Evolutionary conservation across 2,329 filamentous ascomycete genomes (phyloP).

Genomic region (Raffaelea albimanens): DNA sequence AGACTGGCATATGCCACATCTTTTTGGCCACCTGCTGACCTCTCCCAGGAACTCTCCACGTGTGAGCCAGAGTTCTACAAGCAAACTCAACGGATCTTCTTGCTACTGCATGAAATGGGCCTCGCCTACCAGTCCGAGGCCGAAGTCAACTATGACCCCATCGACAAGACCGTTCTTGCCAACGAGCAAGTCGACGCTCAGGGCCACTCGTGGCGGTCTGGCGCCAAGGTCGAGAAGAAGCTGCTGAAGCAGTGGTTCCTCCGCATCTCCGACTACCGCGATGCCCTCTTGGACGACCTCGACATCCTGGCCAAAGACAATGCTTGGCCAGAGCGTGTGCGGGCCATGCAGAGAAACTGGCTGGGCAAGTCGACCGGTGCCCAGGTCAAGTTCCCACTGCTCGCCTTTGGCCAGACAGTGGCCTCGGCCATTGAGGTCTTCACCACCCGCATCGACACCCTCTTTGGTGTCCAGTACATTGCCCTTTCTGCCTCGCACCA

Average conservation of each 20-base stretch:
- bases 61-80: conserved; percentile 82
- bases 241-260: conserved; percentile 85
- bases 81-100: conserved; percentile 79
- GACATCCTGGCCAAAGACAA: conserved; percentile 52
- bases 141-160: conserved; percentile 81
- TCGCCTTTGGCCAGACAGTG: conserved; percentile 27
- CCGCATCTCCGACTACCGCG: conserved; percentile 69
- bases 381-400: conserved; percentile 59
- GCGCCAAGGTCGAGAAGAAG: conserved; percentile 71
- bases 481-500: conserved; percentile 68
- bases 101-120: conserved; percentile 63
- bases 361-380: conserved; percentile 70
- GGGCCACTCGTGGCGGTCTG: conserved; percentile 79
- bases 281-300: conserved; percentile 62
- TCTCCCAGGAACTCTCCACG: conserved; percentile 66
- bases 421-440: conserved; percentile 58
- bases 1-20: too few relatives aligned
- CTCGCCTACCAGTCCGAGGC: conserved; percentile 78
- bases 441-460: conserved; percentile 75
- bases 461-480: conserved; percentile 81
- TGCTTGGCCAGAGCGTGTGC: conserved; percentile 73
- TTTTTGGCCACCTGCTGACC: too few relatives aligned
- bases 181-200: conserved; percentile 90
- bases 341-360: conserved; percentile 83
- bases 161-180: conserved; percentile 81